Conservation (phyloP, 179 eudicot species). For the Nepenthes alata region DNA sequence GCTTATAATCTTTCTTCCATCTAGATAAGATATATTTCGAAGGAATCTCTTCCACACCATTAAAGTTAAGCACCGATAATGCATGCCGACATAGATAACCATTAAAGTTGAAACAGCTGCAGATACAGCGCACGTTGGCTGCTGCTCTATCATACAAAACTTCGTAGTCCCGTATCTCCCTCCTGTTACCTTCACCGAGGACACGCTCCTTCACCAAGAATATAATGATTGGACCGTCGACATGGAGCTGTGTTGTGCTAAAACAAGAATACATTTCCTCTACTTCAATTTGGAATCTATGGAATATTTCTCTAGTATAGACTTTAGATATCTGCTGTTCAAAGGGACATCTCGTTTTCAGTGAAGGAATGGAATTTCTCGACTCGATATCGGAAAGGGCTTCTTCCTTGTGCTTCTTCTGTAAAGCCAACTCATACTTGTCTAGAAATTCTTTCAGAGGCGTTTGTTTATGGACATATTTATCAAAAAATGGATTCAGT, state of each 20-base stretch:
- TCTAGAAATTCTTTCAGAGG: slow-evolving; percentile 68
- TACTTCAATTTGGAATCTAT: slow-evolving; percentile 27
- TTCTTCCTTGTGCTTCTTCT: slow-evolving; percentile 37
- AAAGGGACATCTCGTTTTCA: slow-evolving; percentile 29
- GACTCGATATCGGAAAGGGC: slow-evolving; percentile 31
- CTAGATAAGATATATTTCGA: slow-evolving; percentile 23
- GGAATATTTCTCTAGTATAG: slow-evolving; percentile 24
- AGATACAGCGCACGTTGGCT: slow-evolving; percentile 24
- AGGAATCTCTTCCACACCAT: slow-evolving; percentile 34
- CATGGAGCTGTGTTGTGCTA: slow-evolving; percentile 51
- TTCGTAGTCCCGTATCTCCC: slow-evolving; percentile 33
- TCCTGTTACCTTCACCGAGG: slow-evolving; percentile 20
- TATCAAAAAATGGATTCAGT: slow-evolving; percentile 31
- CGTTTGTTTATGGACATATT: slow-evolving; percentile 49
- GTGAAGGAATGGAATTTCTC: slow-evolving; percentile 15
- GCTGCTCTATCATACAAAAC: slow-evolving; percentile 23
- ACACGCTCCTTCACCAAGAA: slow-evolving; percentile 32
- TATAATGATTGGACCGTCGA: slow-evolving; percentile 44
- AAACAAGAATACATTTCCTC: slow-evolving; percentile 50
- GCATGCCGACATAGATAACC: slow-evolving; percentile 34
- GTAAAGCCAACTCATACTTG: slow-evolving; percentile 51
- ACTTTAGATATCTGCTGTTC: slow-evolving; percentile 31
- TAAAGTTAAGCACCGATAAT: slow-evolving; percentile 29
- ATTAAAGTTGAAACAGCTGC: slow-evolving; percentile 32
- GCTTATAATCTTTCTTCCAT: slow-evolving; percentile 53